Percentiles rank a stretch among this genome's conserved stretches.
Evolutionary conservation across 495 filamentous ascomycete species (phyloP).

Genomic region (Xylaria grammica): DNA sequence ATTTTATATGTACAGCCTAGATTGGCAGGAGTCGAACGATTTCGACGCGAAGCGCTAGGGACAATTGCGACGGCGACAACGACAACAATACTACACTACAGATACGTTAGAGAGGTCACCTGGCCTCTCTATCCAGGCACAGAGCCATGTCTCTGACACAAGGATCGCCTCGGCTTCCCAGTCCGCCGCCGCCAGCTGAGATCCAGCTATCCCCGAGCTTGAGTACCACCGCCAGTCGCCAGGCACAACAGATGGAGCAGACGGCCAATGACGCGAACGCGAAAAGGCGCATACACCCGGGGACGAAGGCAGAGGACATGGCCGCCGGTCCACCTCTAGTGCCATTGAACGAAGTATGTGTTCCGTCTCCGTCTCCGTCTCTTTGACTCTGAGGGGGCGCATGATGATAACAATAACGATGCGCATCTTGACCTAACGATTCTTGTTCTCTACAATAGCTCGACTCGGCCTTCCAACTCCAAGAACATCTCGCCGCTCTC

Average conservation of each 20-base stretch:
- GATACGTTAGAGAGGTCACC: background rate
- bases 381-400: background rate
- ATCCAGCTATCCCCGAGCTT: slow-evolving; percentile 84
- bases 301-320: slow-evolving; percentile 90
- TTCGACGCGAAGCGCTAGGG: too few species aligned
- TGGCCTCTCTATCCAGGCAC: background rate
- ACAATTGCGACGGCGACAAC: background rate
- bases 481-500: slow-evolving; percentile 94
- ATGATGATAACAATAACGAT: slow-evolving; percentile 4
- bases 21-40: too few species aligned
- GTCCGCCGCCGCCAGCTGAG: slow-evolving; percentile 87
- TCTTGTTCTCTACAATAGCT: slow-evolving; percentile 57
- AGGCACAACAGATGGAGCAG: slow-evolving; percentile 65
- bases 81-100: background rate
- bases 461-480: slow-evolving; percentile 96
- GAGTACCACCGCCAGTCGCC: slow-evolving; percentile 56
- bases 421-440: slow-evolving; percentile 10
- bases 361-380: slow-evolving; percentile 9
- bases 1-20: too few species aligned
- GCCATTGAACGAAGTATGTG: slow-evolving; percentile 76
- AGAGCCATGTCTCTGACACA: slow-evolving; percentile 65
- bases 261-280: slow-evolving; percentile 58
- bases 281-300: slow-evolving; percentile 85
- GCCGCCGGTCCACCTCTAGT: slow-evolving; percentile 86
- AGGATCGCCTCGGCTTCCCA: slow-evolving; percentile 84